A percentile compares a stretch with the other conserved stretches of the same genome.
These are phyloP conservation scores for Meyerozyma athensensis DNA, from an alignment of 1,139 yeast genomes.

Conservation along the genomic window DNA sequence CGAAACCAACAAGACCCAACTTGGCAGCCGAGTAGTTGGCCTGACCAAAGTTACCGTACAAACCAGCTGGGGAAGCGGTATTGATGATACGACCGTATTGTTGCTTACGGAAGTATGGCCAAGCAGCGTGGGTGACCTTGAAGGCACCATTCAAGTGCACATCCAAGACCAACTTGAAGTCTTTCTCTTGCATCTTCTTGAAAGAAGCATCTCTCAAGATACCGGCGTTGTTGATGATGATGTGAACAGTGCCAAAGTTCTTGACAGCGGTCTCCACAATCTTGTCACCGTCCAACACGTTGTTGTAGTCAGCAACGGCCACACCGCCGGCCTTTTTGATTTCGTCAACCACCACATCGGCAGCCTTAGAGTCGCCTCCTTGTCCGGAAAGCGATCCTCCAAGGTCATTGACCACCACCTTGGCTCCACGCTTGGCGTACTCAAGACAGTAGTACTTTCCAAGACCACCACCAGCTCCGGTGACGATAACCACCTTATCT, in stretches of 20 bases:
- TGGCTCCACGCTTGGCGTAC: slow-evolving; percentile 88
- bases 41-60: slow-evolving; percentile 96
- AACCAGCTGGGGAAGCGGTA: slow-evolving; percentile 95
- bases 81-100: slow-evolving; percentile 83
- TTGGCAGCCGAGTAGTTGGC: slow-evolving; percentile 95
- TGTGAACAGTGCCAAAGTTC: slow-evolving; percentile 83
- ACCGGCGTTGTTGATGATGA: slow-evolving; percentile 92
- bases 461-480: slow-evolving; percentile 98
- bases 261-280: slow-evolving; percentile 84
- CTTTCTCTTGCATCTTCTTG: slow-evolving; percentile 78
- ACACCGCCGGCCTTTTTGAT: slow-evolving; percentile 70
- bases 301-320: slow-evolving; percentile 94
- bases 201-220: slow-evolving; percentile 74
- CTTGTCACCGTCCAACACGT: slow-evolving; percentile 82
- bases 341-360: slow-evolving; percentile 86
- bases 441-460: slow-evolving; percentile 87
- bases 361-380: slow-evolving; percentile 64
- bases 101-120: slow-evolving; percentile 87
- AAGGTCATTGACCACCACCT: slow-evolving; percentile 86
- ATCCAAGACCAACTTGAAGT: slow-evolving; percentile 73
- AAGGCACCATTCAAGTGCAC: slow-evolving; percentile 91
- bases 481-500: slow-evolving; percentile 82
- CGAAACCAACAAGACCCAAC: slow-evolving; percentile 82
- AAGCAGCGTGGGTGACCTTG: slow-evolving; percentile 82
- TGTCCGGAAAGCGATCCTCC: slow-evolving; percentile 80